Percentiles rank a stretch among this genome's conserved stretches.
These are phyloP conservation scores for Pestalotiopsis sp. DNA, from an alignment of 2,329 filamentous ascomycete genomes.

Conservation along the genomic window DNA sequence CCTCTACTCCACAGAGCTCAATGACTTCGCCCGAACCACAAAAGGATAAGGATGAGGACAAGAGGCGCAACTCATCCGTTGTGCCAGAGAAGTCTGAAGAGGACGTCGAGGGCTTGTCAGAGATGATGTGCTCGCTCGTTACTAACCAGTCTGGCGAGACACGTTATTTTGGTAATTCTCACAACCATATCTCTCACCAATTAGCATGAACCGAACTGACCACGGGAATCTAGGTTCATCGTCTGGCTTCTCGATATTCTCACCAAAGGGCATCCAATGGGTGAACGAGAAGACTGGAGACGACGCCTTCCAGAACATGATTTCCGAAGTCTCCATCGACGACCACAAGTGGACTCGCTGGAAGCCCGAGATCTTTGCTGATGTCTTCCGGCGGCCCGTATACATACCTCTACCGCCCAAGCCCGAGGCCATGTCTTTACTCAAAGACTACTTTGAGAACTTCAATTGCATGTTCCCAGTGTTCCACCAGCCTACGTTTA, in stretches of 20 bases:
- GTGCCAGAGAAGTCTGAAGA: slow-evolving; percentile 51
- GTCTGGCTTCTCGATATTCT: slow-evolving; percentile 98
- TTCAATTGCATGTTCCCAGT: slow-evolving; percentile 99
- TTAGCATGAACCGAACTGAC: background rate
- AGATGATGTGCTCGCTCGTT: slow-evolving; percentile 98
- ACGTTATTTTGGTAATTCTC: slow-evolving; percentile 80
- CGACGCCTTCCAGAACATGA: slow-evolving; percentile 91
- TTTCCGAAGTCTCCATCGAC: slow-evolving; percentile 85
- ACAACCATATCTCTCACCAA: background rate
- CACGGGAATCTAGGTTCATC: slow-evolving; percentile 70
- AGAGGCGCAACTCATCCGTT: slow-evolving; percentile 43
- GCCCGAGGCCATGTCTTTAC: slow-evolving; percentile 81
- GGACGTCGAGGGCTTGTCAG: slow-evolving; percentile 85
- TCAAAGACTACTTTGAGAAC: slow-evolving; percentile 96
- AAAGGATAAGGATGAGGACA: slow-evolving; percentile 38
- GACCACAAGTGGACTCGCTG: slow-evolving; percentile 96
- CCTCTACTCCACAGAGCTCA: slow-evolving; percentile 56
- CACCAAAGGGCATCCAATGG: slow-evolving; percentile 97
- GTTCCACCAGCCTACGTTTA: slow-evolving; percentile 97
- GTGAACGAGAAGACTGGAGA: slow-evolving; percentile 98
- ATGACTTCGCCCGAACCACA: slow-evolving; percentile 55
- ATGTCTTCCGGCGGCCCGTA: slow-evolving; percentile 84
- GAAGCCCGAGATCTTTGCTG: slow-evolving; percentile 96
- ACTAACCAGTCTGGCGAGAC: slow-evolving; percentile 95
- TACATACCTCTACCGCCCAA: slow-evolving; percentile 85